Base-by-base conservation (phyloP, 768 basidiomycete species). In the Lactifluus volemus region DNA sequence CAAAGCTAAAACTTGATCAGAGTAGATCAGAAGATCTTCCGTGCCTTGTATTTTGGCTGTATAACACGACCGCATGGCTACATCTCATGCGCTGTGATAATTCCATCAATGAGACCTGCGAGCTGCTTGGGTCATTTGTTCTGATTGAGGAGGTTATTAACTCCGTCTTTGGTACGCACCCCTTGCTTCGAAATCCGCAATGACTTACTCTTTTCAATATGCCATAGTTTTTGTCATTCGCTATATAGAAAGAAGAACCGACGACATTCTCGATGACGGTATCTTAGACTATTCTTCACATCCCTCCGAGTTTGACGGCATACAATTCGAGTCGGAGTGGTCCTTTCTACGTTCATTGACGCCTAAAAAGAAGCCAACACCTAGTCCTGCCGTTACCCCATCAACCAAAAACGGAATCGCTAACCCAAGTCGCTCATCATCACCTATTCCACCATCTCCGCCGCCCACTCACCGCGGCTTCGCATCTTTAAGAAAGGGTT, bases 311-410 rank as follows among this genome's bases (percentile, higher is more conserved):
- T 84, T 92, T 57, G 90, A 89, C 54, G 80, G 83, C 34, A 78
- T 98, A 19, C 86, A 92, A 64, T 99, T 98, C 68, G 95, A 98
- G 73, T 93, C 92, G 5, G 97, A 98, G 56, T 99, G 97, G 97
- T 86, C 88, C 0, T 88, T 92, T 70, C 74, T 92, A 19, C 81
- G 89, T n/a, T 79, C 89, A 7, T 88, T 92, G 67, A 77, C 76
- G 29, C 72, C 76, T 34, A 87, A 86, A 70, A 85, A 81, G 70
- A 89, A 84, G 70, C 69, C 70, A 17, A 63, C 71, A 6, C 67
- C 74, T 53, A 71, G 59, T 19, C 51, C 61, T 8, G 68, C 77
- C 4, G 65, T 72, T n/a, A 59, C 73, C 5, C 68, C 73, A 30
- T 74, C 75, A 29, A 70, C 71, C 57, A 73, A 63, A 41, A 63